Base-by-base conservation (phyloP, 495 filamentous ascomycete genomes). In the Massariosphaeria phaeospora region DNA sequence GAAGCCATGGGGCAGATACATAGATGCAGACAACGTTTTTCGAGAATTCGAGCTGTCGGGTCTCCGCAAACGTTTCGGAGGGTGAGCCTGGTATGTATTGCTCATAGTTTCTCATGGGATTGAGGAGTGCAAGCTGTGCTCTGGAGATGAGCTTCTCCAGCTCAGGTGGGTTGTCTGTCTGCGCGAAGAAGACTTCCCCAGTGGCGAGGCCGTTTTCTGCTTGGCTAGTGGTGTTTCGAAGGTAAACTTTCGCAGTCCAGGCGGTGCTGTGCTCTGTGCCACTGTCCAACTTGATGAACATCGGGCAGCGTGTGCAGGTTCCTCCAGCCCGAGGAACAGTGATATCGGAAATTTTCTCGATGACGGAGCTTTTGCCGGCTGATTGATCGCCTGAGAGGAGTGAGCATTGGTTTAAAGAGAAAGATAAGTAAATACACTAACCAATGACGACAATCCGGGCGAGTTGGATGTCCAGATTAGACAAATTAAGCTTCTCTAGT, bases 331-430 rank as follows among this genome's bases (percentile, higher is more conserved):
- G 73, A 0, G 89, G 89, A 0, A 91, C 77, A 44, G 80, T 81
- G 42, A 94, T 84, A n/a, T 83, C 85, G 1, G 84, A 82, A 29
- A 93, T 82, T 0, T 83, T 85, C 25, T 89, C 86, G 67, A 95
- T 88, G 0, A 94, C 68, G 2, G 84, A 89, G 2, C 79, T 84
- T 58, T 95, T 95, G 0, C 89, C 89, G 0, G 88, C 81, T 2
- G 78, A 83, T 55, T 94, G 89, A 49, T 93, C 88, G 0, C 89
- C 89, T 1, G 91, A 80, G 0, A 9, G 4, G n/a, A 12, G 49
- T 52, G 3, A 52, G 26, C 18, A 10, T 7, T n/a, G 21, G n/a
- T n/a, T 10, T 10, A 12, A 11, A 26, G 30, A 6, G 4, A 3
- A 3, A 38, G 3, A 36, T 20, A 10, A 25, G 17, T 24, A 10